A percentile compares a stretch with the other conserved stretches of the same genome.
These are phyloP conservation scores for Fusarium transvaalense DNA, from an alignment of 2,329 filamentous ascomycete genomes.

Conservation along the genomic window DNA sequence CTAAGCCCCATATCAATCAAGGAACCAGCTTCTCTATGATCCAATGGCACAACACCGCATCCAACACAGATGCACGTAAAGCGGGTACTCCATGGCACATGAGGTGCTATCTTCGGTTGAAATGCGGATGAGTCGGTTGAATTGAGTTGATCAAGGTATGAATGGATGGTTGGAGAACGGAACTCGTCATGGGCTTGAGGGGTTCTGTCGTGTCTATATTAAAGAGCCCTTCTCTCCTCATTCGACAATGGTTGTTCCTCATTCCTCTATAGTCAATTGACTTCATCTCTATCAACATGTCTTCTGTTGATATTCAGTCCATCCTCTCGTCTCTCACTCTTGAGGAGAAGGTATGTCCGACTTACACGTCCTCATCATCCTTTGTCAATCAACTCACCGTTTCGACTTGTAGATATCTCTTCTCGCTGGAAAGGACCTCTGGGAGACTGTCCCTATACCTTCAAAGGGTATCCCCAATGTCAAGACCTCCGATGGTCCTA, in stretches of 20 bases:
- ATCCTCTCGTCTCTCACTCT: constrained; percentile 50
- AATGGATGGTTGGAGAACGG: constrained; percentile 6
- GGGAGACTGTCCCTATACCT: constrained; percentile 46
- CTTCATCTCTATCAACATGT: constrained; percentile 34
- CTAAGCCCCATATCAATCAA: constrained; percentile 17
- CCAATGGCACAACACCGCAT: constrained; percentile 43
- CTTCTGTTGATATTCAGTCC: constrained; percentile 46
- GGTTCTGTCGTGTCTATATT: constrained; percentile 25
- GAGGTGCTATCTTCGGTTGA: constrained; percentile 38
- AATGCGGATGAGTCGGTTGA: constrained; percentile 32
- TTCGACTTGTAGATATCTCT: constrained; percentile 38
- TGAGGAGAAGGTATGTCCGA: constrained; percentile 49
- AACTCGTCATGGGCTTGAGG: constrained; percentile 28
- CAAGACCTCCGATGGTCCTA: constrained; percentile 47
- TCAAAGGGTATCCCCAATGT: constrained; percentile 44
- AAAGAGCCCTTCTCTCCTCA: constrained; percentile 38
- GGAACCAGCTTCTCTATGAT: constrained; percentile 22
- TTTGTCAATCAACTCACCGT: background rate
- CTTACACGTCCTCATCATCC: background rate
- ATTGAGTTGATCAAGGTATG: constrained; percentile 9
- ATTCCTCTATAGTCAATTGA: constrained; percentile 21
- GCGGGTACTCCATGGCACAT: constrained; percentile 41
- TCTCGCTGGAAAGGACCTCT: constrained; percentile 46
- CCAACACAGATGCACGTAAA: constrained; percentile 31
- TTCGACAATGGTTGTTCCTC: constrained; percentile 19